These are phyloP conservation scores for Collybia sordida DNA, from an alignment of 768 basidiomycete species.

Conservation along the genomic window DNA sequence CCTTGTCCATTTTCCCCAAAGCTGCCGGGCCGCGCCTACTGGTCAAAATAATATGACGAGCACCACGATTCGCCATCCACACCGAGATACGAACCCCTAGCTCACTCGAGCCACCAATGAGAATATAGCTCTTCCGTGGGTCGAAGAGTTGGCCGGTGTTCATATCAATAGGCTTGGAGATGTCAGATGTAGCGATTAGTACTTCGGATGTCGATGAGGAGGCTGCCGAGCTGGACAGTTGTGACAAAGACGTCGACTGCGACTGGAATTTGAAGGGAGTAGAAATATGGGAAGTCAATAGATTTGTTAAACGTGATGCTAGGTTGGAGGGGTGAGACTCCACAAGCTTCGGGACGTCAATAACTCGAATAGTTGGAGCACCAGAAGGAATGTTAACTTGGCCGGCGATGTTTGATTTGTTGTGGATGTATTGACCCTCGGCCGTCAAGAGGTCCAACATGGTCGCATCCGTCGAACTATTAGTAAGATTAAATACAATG, in stretches of 20 bases:
- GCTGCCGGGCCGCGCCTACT: background rate
- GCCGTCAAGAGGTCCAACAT: background rate
- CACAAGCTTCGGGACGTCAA: background rate
- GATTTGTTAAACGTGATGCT: background rate
- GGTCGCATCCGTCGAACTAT: background rate
- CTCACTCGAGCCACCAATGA: slow-evolving; percentile 9
- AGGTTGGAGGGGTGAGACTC: background rate
- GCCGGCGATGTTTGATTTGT: background rate
- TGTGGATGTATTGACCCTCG: background rate
- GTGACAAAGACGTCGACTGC: background rate
- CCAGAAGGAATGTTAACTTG: background rate
- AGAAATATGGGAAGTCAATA: background rate
- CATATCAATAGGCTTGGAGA: background rate
- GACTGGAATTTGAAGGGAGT: background rate
- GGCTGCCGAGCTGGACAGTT: background rate
- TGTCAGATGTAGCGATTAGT: background rate
- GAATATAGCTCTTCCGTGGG: slow-evolving; percentile 9
- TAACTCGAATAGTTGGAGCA: background rate
- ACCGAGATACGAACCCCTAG: slow-evolving; percentile 5
- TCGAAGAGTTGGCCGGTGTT: slow-evolving; percentile 3
- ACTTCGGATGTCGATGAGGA: background rate
- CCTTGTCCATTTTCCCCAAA: background rate
- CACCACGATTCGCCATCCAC: slow-evolving; percentile 9
- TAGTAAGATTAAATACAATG: background rate
- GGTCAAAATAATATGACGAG: slow-evolving; percentile 3